phyloP scores from a whole-genome alignment of 257 asterid species.

The Nicotiana obtusifolia region DNA sequence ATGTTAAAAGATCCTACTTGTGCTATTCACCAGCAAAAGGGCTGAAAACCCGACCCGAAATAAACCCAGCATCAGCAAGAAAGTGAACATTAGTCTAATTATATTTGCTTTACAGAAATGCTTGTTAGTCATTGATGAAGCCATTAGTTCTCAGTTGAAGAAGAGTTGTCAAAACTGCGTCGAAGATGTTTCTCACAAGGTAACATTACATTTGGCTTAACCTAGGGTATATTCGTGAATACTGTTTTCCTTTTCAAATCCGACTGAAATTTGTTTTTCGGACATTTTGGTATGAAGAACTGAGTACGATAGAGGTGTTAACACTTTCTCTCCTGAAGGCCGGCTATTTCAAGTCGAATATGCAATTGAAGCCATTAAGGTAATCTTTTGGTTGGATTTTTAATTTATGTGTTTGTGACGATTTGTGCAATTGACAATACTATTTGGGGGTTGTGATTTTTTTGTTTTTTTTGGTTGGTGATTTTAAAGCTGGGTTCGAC shows the following conservation, averaged over 20 bases:
- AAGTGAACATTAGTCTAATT: no score
- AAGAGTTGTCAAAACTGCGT: neutral
- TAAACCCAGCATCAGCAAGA: no score
- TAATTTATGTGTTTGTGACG: neutral
- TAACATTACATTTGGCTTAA: slow-evolving; percentile 5
- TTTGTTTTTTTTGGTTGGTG: neutral
- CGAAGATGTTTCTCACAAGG: slow-evolving; percentile 80
- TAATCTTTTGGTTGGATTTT: neutral
- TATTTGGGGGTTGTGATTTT: neutral
- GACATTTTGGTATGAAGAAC: slow-evolving; percentile 34
- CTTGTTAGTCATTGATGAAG: neutral
- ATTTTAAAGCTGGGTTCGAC: slow-evolving; percentile 65
- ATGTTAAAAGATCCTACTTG: no score
- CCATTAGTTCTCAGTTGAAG: neutral
- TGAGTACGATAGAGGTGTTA: slow-evolving; percentile 86
- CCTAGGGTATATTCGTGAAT: neutral
- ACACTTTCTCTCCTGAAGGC: slow-evolving; percentile 94
- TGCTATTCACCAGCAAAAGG: no score
- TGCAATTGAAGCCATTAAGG: slow-evolving; percentile 88
- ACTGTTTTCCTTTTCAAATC: slow-evolving; percentile 7
- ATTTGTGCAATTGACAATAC: neutral
- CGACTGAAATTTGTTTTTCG: neutral
- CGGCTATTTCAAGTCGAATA: slow-evolving; percentile 83
- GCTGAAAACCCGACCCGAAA: no score
- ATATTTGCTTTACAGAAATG: neutral